Evolutionary conservation across 257 asterid genomes (phyloP).

Genomic region (Rehmannia glutinosa): DNA sequence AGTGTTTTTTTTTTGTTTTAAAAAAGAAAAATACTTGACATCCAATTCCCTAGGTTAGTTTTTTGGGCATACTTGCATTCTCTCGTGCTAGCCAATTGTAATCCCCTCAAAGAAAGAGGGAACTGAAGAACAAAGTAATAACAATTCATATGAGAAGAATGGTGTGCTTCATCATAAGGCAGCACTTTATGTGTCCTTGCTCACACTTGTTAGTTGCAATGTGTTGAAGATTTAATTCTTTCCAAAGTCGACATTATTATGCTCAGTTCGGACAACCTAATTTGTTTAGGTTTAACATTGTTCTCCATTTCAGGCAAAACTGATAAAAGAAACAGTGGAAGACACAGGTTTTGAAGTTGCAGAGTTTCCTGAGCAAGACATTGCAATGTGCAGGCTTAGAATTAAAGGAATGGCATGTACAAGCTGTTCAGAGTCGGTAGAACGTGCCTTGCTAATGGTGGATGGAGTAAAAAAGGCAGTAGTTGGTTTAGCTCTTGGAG

Average conservation of each 20-base stretch:
- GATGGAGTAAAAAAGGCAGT: slow-evolving; percentile 92
- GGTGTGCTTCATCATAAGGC: not conserved
- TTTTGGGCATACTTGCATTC: no score
- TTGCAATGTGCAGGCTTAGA: slow-evolving; percentile 74
- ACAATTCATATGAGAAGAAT: not conserved
- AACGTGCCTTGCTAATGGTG: slow-evolving; percentile 74
- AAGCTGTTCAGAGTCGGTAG: slow-evolving; percentile 96
- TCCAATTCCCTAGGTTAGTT: not conserved
- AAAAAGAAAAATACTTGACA: not conserved
- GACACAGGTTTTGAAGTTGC: slow-evolving; percentile 88
- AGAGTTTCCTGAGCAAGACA: slow-evolving; percentile 91
- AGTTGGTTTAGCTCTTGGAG: slow-evolving; percentile 98
- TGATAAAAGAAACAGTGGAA: slow-evolving; percentile 85
- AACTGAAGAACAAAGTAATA: slow-evolving; percentile 1
- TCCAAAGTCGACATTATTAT: not conserved
- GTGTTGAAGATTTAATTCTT: not conserved
- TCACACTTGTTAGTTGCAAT: slow-evolving; percentile 6
- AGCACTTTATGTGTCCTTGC: not conserved
- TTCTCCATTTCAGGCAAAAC: slow-evolving; percentile 51
- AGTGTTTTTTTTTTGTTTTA: not conserved
- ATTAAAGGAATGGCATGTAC: slow-evolving; percentile 99
- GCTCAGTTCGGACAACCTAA: not conserved
- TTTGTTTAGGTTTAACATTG: slow-evolving; percentile 3
- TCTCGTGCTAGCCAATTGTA: not conserved
- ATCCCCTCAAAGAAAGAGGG: not conserved